phyloP scores from a whole-genome alignment of 2,329 filamentous ascomycete species.

The Penicillium sp. region DNA sequence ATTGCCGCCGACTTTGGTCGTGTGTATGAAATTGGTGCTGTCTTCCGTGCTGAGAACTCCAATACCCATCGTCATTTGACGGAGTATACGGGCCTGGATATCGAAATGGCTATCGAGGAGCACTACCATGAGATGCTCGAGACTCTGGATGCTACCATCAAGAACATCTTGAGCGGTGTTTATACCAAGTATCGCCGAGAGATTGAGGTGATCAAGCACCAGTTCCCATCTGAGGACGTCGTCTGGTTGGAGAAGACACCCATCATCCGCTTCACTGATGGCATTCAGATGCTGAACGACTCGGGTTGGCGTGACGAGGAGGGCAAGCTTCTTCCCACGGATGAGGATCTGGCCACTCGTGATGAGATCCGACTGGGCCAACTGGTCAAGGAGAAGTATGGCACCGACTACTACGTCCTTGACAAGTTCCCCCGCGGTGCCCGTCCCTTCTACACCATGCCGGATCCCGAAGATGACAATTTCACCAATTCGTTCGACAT shows the following conservation, averaged over 20 bases:
- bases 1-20: conserved; percentile 87
- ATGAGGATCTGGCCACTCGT: conserved; percentile 82
- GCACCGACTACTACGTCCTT: conserved; percentile 90
- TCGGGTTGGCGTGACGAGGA: conserved; percentile 79
- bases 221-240: conserved; percentile 85
- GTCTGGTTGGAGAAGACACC: conserved; percentile 87
- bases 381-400: conserved; percentile 83
- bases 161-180: conserved; percentile 75
- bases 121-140: conserved; percentile 88
- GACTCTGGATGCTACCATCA: conserved; percentile 79
- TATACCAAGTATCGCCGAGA: conserved; percentile 73
- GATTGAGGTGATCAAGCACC: conserved; percentile 77
- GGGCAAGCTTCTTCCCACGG: conserved; percentile 70
- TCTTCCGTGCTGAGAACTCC: conserved; percentile 93
- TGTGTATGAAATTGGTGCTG: conserved; percentile 87
- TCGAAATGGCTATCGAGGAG: conserved; percentile 89
- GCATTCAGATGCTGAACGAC: conserved; percentile 78
- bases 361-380: conserved; percentile 87
- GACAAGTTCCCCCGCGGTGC: conserved; percentile 89
- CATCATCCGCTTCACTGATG: conserved; percentile 79
- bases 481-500: conserved; percentile 95
- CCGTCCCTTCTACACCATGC: conserved; percentile 90
- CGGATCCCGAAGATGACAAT: conserved; percentile 72
- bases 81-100: conserved; percentile 89
- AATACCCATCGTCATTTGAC: conserved; percentile 95